Percentiles rank a stretch among this genome's conserved stretches.
Conservation (phyloP, 805 yeast genomes). For the Barnettozyma californica region DNA sequence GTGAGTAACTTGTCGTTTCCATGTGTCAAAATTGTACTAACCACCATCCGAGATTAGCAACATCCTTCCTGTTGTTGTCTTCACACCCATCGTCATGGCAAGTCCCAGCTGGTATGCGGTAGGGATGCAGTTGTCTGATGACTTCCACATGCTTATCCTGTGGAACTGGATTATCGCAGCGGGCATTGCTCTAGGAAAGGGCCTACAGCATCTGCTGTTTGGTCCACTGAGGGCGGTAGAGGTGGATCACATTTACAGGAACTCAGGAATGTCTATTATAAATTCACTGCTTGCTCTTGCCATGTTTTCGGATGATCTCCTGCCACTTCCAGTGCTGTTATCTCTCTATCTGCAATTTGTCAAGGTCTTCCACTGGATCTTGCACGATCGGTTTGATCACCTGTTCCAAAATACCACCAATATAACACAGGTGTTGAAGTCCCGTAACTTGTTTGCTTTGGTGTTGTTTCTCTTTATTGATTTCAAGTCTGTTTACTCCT, state of each 20-base stretch:
- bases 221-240: slow-evolving; percentile 76
- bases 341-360: slow-evolving; percentile 40
- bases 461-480: slow-evolving; percentile 44
- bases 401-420: slow-evolving; percentile 39
- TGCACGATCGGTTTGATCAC: slow-evolving; percentile 42
- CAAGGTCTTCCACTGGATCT: slow-evolving; percentile 75
- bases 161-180: slow-evolving; percentile 40
- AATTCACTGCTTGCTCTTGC: slow-evolving; percentile 55
- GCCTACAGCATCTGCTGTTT: slow-evolving; percentile 51
- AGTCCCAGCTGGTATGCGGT: slow-evolving; percentile 39
- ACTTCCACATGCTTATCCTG: slow-evolving; percentile 37
- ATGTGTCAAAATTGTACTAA: slow-evolving; percentile 4
- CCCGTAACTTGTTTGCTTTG: slow-evolving; percentile 41
- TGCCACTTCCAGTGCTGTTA: slow-evolving; percentile 38
- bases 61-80: slow-evolving; percentile 30
- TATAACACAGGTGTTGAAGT: slow-evolving; percentile 29
- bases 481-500: slow-evolving; percentile 43
- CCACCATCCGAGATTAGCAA: slow-evolving; percentile 28
- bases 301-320: slow-evolving; percentile 43
- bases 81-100: slow-evolving; percentile 32
- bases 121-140: slow-evolving; percentile 48
- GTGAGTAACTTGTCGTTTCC: slow-evolving; percentile 1
- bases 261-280: slow-evolving; percentile 58
- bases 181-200: slow-evolving; percentile 37
- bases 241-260: slow-evolving; percentile 64